phyloP scores from a whole-genome alignment of 2,329 filamentous ascomycete genomes.

The Diaporthe eres region DNA sequence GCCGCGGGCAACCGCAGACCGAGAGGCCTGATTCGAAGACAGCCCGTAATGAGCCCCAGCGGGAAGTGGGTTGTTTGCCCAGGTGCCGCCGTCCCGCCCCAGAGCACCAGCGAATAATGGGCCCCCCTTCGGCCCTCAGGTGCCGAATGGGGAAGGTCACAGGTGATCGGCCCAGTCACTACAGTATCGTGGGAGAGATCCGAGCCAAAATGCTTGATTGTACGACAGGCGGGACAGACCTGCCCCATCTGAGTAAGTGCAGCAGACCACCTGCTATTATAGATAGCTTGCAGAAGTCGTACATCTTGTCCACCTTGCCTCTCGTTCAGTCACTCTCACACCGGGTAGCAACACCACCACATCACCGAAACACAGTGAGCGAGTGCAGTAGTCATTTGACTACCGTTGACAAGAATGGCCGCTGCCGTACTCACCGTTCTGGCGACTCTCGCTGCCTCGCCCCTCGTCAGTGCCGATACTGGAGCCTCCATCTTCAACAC shows the following conservation, averaged over 20 bases:
- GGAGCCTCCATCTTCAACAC: slow-evolving; percentile 37
- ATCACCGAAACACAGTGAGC: not conserved
- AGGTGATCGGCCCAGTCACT: slow-evolving; percentile 2
- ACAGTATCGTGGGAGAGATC: slow-evolving; percentile 3
- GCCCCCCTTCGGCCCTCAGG: slow-evolving; percentile 13
- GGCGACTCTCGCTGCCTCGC: slow-evolving; percentile 23
- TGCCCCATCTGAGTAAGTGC: slow-evolving; percentile 6
- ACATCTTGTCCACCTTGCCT: not conserved
- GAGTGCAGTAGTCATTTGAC: not conserved
- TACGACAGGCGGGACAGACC: slow-evolving; percentile 1
- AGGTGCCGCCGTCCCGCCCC: slow-evolving; percentile 12
- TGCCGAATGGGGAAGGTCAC: slow-evolving; percentile 40
- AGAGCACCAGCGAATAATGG: slow-evolving; percentile 30
- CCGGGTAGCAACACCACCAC: not conserved
- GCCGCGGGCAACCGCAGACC: not conserved
- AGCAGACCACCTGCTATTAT: not conserved
- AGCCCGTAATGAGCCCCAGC: slow-evolving; percentile 14
- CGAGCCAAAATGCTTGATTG: slow-evolving; percentile 21
- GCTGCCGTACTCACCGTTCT: slow-evolving; percentile 17
- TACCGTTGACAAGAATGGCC: slow-evolving; percentile 21
- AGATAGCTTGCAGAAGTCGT: not conserved
- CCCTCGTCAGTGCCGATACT: slow-evolving; percentile 25
- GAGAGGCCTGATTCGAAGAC: slow-evolving; percentile 30
- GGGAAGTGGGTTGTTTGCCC: slow-evolving; percentile 4
- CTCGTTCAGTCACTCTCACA: not conserved